phyloP scores from a whole-genome alignment of 2,329 filamentous ascomycete species.

The Rhinocladiella similis region DNA sequence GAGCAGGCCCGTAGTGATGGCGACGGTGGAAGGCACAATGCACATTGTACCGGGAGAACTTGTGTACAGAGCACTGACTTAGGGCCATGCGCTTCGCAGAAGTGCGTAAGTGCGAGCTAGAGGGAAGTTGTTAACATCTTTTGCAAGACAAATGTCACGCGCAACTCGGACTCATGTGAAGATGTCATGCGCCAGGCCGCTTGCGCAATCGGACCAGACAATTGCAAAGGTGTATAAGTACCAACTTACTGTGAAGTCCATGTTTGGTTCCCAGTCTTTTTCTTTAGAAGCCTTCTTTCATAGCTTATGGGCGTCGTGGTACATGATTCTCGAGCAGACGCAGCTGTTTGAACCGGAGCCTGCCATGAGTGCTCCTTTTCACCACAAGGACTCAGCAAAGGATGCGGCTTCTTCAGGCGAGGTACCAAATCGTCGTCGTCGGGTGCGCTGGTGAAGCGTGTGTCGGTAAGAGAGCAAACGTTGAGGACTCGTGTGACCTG shows the following conservation, averaged over 20 bases:
- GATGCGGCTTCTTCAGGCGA: background rate
- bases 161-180: background rate
- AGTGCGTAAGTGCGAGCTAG: slow-evolving; percentile 62
- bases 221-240: background rate
- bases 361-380: slow-evolving; percentile 13
- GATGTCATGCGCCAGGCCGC: slow-evolving; percentile 8
- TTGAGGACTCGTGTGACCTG: background rate
- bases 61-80: slow-evolving; percentile 64
- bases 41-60: slow-evolving; percentile 55
- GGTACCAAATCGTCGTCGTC: background rate
- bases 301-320: slow-evolving; percentile 4
- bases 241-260: slow-evolving; percentile 25
- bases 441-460: background rate
- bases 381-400: background rate
- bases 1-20: slow-evolving; percentile 44
- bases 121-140: slow-evolving; percentile 6
- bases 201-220: slow-evolving; percentile 21
- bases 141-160: slow-evolving; percentile 1
- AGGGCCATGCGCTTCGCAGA: slow-evolving; percentile 63
- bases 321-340: slow-evolving; percentile 11
- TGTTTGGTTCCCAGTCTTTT: slow-evolving; percentile 5
- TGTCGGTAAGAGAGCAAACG: background rate
- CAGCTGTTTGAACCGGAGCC: slow-evolving; percentile 6
- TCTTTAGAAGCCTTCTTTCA: background rate
- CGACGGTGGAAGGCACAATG: slow-evolving; percentile 49